Evolutionary conservation across 805 yeast species (phyloP).

Genomic region (Diddensiella santjacobensis): DNA sequence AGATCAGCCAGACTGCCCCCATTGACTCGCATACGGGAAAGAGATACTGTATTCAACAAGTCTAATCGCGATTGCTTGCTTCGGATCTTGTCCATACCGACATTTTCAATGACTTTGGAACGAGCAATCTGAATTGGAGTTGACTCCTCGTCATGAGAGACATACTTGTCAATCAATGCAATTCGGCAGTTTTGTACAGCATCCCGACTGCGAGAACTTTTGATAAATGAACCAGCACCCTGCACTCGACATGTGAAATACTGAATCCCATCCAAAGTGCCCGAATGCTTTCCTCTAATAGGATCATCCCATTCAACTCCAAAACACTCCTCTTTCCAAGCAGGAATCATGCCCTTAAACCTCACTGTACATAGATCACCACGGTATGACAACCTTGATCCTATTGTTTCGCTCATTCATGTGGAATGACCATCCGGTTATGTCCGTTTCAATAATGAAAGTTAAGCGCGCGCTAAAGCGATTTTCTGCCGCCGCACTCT

Average conservation of each 20-base stretch:
- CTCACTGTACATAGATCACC: constrained; percentile 59
- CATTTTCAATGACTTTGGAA: constrained; percentile 53
- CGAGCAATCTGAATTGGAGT: constrained; percentile 45
- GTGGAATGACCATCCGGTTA: neutral
- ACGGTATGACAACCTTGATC: constrained; percentile 33
- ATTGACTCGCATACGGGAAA: constrained; percentile 43
- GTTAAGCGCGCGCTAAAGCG: too few species aligned
- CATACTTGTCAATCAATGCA: constrained; percentile 52
- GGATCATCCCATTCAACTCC: constrained; percentile 89
- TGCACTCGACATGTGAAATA: constrained; percentile 50
- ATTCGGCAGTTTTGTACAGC: constrained; percentile 36
- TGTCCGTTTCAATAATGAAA: too few species aligned
- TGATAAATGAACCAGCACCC: constrained; percentile 62
- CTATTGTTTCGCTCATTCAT: neutral
- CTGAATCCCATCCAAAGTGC: constrained; percentile 47
- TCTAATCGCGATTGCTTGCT: constrained; percentile 45
- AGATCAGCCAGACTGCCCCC: constrained; percentile 6
- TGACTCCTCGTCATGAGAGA: constrained; percentile 31
- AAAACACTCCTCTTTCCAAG: constrained; percentile 59
- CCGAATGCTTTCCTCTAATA: constrained; percentile 68
- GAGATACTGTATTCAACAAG: constrained; percentile 45
- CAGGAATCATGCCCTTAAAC: constrained; percentile 56
- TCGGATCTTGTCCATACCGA: constrained; percentile 60
- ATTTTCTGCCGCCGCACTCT: too few species aligned
- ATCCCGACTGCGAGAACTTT: constrained; percentile 40